Evolutionary conservation across 371 early-diverging fungal genomes (phyloP), one percentile per base, ranked within the genome.

Genomic region (Choanephora cucurbitarum): DNA sequence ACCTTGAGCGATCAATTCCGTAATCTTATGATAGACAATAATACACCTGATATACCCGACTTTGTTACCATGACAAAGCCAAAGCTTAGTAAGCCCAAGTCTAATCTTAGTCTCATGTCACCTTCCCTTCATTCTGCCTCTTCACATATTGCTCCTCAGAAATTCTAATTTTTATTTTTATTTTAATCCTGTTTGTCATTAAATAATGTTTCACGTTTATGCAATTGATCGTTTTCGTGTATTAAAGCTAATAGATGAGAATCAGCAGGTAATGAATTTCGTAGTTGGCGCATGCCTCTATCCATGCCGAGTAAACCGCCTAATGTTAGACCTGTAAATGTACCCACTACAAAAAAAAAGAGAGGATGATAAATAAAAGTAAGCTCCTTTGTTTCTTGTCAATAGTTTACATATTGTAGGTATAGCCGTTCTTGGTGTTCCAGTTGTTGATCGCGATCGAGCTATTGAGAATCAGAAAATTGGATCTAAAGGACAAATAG

Each of bases 251-350:
- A 47, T n/a, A 76, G 22, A n/a, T 55, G 58, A 2, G 77, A 76
- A 31, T 73, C 64, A 5, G 9, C 22, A 8, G 77, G 73, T 22
- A 76, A 53, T 17, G 57, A 40, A 40, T 60, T 50, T 11, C 69
- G 60, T 39, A 76, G 54, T 46, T 64, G 66, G 19, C 64, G 68
- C 77, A 76, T 73, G 22, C 71, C 73, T 41, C 66, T 72, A 44
- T 72, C 62, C 69, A 69, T 71, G 5, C 77, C 77, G 41, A 76
- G 49, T 3, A 52, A 49, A 10, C 63, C 71, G 3, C 77, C 77
- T 50, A 66, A 60, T 31, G 62, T 46, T 1, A 72, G 44, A 1
- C 77, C 77, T 45, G 62, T 42, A 54, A 73, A 69, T 7, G 60
- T 59, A 10, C 73, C 77, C 50, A 73, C 77, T 76, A 57, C 34